Conservation (phyloP, 768 basidiomycete species). For the Termitomyces sp. region DNA sequence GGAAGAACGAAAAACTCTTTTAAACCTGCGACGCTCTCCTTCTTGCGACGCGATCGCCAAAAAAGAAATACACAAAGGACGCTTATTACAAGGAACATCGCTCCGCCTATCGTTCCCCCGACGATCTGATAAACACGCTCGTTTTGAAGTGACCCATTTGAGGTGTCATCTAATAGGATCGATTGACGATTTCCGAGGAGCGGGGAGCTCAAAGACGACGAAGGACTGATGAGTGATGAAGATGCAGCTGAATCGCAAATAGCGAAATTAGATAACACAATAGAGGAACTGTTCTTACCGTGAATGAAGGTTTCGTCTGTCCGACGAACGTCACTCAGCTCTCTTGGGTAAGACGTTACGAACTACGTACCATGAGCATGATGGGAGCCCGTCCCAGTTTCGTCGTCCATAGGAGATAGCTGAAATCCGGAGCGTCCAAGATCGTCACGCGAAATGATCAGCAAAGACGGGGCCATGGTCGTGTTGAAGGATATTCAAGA, state of each 20-base stretch:
- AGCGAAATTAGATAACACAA: background rate
- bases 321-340: background rate
- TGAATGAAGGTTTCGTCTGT: background rate
- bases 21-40: background rate
- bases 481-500: background rate
- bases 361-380: background rate
- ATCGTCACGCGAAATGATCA: background rate
- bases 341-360: too few species aligned
- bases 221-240: background rate
- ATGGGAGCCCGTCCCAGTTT: background rate
- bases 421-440: background rate
- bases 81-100: slow-evolving; percentile 5
- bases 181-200: background rate
- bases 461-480: background rate
- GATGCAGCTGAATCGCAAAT: background rate
- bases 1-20: background rate
- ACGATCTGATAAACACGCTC: slow-evolving; percentile 6
- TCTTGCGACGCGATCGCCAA: slow-evolving; percentile 6
- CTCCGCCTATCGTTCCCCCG: slow-evolving; percentile 15
- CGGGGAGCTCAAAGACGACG: background rate
- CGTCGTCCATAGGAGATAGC: background rate
- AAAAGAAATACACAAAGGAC: slow-evolving; percentile 3
- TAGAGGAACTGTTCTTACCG: background rate
- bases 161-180: background rate
- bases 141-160: background rate